Conservation (phyloP, 2,329 filamentous ascomycete genomes). For the Clarireedia monteithiana region DNA sequence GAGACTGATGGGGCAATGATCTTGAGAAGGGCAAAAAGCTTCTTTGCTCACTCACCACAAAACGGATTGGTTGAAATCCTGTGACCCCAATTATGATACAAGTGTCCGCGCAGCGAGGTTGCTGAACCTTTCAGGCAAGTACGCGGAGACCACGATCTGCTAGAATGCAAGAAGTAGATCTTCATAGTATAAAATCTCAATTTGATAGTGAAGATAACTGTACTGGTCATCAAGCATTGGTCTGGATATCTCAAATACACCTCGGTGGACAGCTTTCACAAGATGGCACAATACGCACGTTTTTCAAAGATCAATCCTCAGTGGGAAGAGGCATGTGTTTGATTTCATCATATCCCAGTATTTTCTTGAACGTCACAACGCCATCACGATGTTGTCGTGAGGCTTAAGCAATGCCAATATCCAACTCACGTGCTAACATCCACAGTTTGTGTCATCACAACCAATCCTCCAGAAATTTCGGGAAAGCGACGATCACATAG, state of each 20-base stretch:
- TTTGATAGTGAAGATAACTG: not conserved
- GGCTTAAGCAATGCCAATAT: not conserved
- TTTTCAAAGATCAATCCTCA: not conserved
- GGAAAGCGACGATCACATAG: not conserved
- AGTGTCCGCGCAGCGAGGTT: not conserved
- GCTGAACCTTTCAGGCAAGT: not conserved
- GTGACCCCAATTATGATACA: not conserved
- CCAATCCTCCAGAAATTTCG: not conserved
- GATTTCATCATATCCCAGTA: not conserved
- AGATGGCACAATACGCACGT: not conserved
- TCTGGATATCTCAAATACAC: not conserved
- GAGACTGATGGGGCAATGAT: not conserved
- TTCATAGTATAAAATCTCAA: not conserved
- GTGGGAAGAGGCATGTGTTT: not conserved
- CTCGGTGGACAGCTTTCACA: not conserved
- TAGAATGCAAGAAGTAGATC: not conserved
- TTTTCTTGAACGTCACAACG: not conserved
- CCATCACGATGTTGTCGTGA: not conserved
- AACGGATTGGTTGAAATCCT: not conserved
- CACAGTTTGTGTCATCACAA: not conserved
- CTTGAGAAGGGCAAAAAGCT: not conserved
- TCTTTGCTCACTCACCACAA: not conserved
- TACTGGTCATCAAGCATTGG: not conserved
- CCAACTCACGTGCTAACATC: not conserved
- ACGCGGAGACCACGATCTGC: not conserved